Conservation (phyloP, 495 filamentous ascomycete genomes). For the Aspergillus mulundensis region DNA sequence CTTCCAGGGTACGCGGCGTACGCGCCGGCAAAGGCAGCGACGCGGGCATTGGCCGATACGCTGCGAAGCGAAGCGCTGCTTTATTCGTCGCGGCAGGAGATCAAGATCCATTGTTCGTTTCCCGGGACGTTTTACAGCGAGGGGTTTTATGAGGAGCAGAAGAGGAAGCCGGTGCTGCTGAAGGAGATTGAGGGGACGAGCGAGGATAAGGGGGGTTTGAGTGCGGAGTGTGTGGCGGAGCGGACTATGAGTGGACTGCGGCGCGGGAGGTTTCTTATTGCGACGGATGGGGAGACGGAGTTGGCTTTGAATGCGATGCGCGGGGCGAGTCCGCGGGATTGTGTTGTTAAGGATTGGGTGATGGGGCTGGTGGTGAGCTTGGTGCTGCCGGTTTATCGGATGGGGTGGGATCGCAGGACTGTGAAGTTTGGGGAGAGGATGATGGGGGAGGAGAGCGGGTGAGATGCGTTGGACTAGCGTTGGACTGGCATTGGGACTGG, state of each 20-base stretch:
- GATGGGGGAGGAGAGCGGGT: not conserved
- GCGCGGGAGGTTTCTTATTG: constrained; percentile 12
- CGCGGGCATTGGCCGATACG: constrained; percentile 36
- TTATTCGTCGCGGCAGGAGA: constrained; percentile 15
- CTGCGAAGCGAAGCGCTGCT: constrained; percentile 31
- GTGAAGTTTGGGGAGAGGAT: constrained; percentile 6
- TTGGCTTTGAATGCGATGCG: constrained; percentile 27
- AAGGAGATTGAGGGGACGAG: constrained; percentile 32
- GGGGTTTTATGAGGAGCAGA: constrained; percentile 29
- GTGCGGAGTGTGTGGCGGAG: constrained; percentile 8
- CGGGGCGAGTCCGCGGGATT: constrained; percentile 22
- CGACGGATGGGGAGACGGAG: constrained; percentile 16
- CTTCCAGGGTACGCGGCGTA: constrained; percentile 40
- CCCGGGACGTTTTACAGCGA: constrained; percentile 30
- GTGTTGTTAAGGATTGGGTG: constrained; percentile 15
- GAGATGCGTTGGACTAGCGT: too few species aligned
- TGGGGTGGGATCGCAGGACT: constrained; percentile 13
- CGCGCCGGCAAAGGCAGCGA: constrained; percentile 31
- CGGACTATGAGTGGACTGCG: constrained; percentile 10
- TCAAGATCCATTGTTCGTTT: constrained; percentile 28
- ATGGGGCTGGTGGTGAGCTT: constrained; percentile 15
- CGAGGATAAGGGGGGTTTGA: not conserved
- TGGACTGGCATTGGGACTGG: too few species aligned
- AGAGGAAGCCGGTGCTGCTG: constrained; percentile 29
- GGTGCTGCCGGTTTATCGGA: constrained; percentile 14